A percentile compares a stretch with the other conserved stretches of the same genome.
These are phyloP conservation scores for Lonicera japonica DNA, from an alignment of 129 eudicot genomes.

Conservation along the genomic window DNA sequence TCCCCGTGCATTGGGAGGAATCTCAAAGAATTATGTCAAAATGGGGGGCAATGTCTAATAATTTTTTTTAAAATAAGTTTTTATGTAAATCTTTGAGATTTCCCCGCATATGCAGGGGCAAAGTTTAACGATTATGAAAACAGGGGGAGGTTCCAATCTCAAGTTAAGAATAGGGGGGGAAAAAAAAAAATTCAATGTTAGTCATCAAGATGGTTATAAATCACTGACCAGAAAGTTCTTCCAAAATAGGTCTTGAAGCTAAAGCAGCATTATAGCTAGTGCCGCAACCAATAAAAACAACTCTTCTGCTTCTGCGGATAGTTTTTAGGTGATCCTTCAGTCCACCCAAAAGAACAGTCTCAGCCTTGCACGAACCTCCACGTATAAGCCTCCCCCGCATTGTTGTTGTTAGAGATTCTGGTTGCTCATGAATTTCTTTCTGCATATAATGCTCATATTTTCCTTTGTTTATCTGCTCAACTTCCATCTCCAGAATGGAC, in stretches of 20 bases:
- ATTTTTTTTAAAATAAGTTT: too few relatives aligned
- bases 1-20: too few relatives aligned
- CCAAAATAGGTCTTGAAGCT: constrained; percentile 85
- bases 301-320: constrained; percentile 89
- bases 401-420: constrained; percentile 90
- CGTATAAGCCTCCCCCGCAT: constrained; percentile 96
- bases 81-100: too few relatives aligned
- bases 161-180: too few relatives aligned
- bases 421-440: constrained; percentile 95
- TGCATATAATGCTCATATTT: constrained; percentile 94
- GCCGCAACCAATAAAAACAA: constrained; percentile 94
- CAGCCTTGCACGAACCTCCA: constrained; percentile 74
- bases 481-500: constrained; percentile 96
- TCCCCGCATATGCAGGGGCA: too few relatives aligned
- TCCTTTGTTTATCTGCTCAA: constrained; percentile 93
- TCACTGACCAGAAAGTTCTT: constrained; percentile 89
- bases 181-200: neutral
- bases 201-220: neutral
- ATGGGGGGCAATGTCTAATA: too few relatives aligned
- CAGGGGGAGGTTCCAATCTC: too few relatives aligned
- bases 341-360: constrained; percentile 89
- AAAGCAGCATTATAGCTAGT: constrained; percentile 98
- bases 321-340: constrained; percentile 91
- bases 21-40: too few relatives aligned
- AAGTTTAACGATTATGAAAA: too few relatives aligned